Evolutionary conservation across 1,139 yeast genomes (phyloP).

Genomic region (Hyphopichia pseudoburtonii): DNA sequence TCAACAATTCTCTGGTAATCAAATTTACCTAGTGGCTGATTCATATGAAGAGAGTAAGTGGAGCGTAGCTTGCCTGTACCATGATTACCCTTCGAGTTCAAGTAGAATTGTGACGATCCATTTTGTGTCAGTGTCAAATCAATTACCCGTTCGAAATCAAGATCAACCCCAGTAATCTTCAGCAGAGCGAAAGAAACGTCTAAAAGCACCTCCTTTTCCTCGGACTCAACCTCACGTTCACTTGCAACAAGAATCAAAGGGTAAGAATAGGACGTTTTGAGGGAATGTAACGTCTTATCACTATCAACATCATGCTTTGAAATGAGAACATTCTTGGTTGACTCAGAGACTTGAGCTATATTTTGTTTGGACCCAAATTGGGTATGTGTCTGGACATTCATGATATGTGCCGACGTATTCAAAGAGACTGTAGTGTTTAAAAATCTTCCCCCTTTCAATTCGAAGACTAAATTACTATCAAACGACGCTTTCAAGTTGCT

Average conservation of each 20-base stretch:
- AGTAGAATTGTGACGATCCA: constrained; percentile 49
- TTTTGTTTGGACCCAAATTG: constrained; percentile 32
- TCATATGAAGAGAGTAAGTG: constrained; percentile 34
- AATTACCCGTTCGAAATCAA: constrained; percentile 20
- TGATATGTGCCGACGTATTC: constrained; percentile 25
- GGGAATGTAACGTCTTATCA: neutral
- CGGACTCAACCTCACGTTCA: too few species aligned
- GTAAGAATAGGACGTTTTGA: too few species aligned
- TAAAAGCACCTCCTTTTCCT: neutral
- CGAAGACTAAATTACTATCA: constrained; percentile 30
- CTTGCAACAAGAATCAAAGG: too few species aligned
- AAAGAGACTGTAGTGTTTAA: constrained; percentile 26
- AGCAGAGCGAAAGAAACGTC: constrained; percentile 10
- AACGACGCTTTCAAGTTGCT: constrained; percentile 31
- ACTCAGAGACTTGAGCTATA: constrained; percentile 25
- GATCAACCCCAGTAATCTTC: constrained; percentile 13
- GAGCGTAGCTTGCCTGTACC: constrained; percentile 47
- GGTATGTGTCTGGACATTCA: constrained; percentile 31
- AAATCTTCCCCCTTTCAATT: constrained; percentile 33
- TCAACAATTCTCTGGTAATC: constrained; percentile 41
- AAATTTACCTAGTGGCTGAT: constrained; percentile 24
- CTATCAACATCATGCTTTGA: neutral
- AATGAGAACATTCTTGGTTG: neutral
- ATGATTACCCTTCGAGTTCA: constrained; percentile 50
- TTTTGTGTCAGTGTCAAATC: constrained; percentile 25